Evolutionary conservation across 768 basidiomycete genomes (phyloP), one percentile per base, ranked within the genome.

Genomic region (Mycena latifolia): DNA sequence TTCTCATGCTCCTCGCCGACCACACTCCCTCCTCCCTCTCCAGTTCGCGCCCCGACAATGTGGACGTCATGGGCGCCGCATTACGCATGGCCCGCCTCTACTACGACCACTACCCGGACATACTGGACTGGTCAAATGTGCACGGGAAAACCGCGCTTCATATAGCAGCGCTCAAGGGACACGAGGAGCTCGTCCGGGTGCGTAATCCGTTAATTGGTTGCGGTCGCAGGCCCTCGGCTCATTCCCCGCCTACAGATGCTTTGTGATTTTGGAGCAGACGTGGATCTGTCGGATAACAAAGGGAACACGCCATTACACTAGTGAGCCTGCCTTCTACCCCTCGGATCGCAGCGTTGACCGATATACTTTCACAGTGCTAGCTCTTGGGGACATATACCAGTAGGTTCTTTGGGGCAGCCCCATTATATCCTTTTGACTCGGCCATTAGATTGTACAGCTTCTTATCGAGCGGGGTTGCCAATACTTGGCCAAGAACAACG

Each of bases 231-330:
- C 54, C 48, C 39, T 25, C 39, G 41, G 61, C 24, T 71, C 53
- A 72, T 33, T 65, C 65, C 33, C 31, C 33, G n/a, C 15, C 41
- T 61, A 31, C 71, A 95, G 95, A 94, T 96, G 89, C 82, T 97
- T 46, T 95, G 92, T 76, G 95, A 97, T 79, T 80, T 95, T 22
- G 94, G 90, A 7, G 96, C 96, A 28, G 96, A 98, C 78, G 85
- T 92, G 69, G 92, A 98, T 78, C 79, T 98, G 55, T 84, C 95
- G 14, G 96, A 98, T 80, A 89, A 95, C 66, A 89, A 92, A 79
- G 96, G 96, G 50, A 97, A 98, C 72, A 94, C 95, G 1, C 89
- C 96, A 33, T 79, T 98, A 59, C 96, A 98, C 77, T 96, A 96
- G 95, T 96, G 75, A 79, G 93, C 81, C 33, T 54, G 61, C 35